Conservation (phyloP, 129 eudicot genomes). For the sunflower (Helianthus annuus) region HanXRQr2.0-SUNRISE NC_035445.2:106645745-106646244, state of each 20-base stretch:
- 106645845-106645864: background rate
- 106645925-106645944: background rate
- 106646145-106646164: too few species aligned
- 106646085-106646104: too few species aligned
- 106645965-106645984: background rate
- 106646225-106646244: too few species aligned
- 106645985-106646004: too few species aligned
- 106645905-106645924: background rate
- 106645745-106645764: slow-evolving; percentile 53
- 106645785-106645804: slow-evolving; percentile 61
- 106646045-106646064: too few species aligned
- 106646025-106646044: too few species aligned
- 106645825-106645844: background rate
- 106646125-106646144: too few species aligned
- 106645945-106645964: background rate
- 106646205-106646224: too few species aligned
- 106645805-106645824: background rate
- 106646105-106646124: too few species aligned
- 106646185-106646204: too few species aligned
- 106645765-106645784: slow-evolving; percentile 83
- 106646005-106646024: background rate
- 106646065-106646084: too few species aligned
- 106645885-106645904: background rate
- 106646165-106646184: too few species aligned
- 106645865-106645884: background rate